Evolutionary conservation across 805 yeast species (phyloP), one percentile per base, ranked within the genome.

Genomic region (Sugiyamaella qingdaonensis): DNA sequence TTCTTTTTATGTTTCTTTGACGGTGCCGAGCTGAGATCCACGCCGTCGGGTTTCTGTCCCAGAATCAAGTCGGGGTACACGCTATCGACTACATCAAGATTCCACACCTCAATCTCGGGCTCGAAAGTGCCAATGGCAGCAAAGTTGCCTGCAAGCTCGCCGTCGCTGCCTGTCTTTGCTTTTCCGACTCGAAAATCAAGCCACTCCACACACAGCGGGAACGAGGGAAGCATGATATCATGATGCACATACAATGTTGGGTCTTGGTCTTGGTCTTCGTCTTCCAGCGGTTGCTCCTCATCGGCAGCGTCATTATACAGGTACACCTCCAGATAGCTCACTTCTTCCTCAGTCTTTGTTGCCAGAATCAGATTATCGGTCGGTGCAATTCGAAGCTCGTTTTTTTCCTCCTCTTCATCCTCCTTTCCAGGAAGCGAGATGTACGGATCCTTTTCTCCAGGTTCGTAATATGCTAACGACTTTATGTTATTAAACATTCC

Each of bases 191-290:
- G 78, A 68, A 78, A 86, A 68, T 88, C 86, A 58, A 94, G 69
- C 98, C 98, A 92, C 70, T 94, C 99, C 33, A 91, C 91, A 68
- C 97, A 89, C 56, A 94, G 77, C 41, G 99, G 99, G 78, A 94
- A 92, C 1, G 97, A 86, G 1, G 99, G 99, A 56, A 94, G 78
- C 97, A 94, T 89, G 61, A 92, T 72, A 68, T 94, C 99, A 70
- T 94, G 99, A 67, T 94, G 99, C 48, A 92, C 94, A 65, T 94
- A 94, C 58, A 94, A 73, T 36, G 84, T 81, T 51, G 85, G 79
- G 19, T 78, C 74, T 3, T 81, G 76, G 34, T 72, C 76, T 13
- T 9, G 13, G 43, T 19, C 19, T 62, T 85, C 92, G 44, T 75
- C 84, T 27, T 64, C 75, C 56, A 83, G 91, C 7, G 3, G 29